These are phyloP conservation scores for Skeletonema grethae DNA, from an alignment of 108 stramenopile genomes.

Conservation along the genomic window DNA sequence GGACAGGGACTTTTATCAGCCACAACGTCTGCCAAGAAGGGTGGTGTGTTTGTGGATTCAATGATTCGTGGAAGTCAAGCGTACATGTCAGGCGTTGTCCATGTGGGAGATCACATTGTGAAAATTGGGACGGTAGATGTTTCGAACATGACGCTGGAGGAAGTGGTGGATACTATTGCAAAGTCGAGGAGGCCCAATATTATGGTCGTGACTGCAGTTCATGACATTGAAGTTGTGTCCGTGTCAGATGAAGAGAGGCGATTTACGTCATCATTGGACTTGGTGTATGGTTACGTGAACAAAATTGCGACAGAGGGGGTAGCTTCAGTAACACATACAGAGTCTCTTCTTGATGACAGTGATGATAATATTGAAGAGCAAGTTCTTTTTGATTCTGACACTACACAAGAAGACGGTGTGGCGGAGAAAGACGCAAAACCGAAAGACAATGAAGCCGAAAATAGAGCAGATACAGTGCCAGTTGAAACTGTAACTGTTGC, in stretches of 20 bases:
- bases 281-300: slow-evolving; percentile 40
- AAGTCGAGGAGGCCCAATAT: slow-evolving; percentile 67
- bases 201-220: slow-evolving; percentile 59
- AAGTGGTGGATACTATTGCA: slow-evolving; percentile 69
- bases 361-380: slow-evolving; percentile 32
- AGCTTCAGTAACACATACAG: not conserved
- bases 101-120: slow-evolving; percentile 67
- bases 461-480: slow-evolving; percentile 13
- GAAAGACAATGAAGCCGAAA: slow-evolving; percentile 7
- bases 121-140: slow-evolving; percentile 73
- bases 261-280: slow-evolving; percentile 43
- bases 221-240: slow-evolving; percentile 48
- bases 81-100: slow-evolving; percentile 63
- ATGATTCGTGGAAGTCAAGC: slow-evolving; percentile 77
- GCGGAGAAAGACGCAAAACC: slow-evolving; percentile 3
- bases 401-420: slow-evolving; percentile 8
- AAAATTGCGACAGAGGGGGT: slow-evolving; percentile 38
- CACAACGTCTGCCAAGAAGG: slow-evolving; percentile 40
- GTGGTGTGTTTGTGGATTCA: slow-evolving; percentile 83
- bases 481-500: slow-evolving; percentile 11
- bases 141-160: slow-evolving; percentile 66
- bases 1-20: slow-evolving; percentile 26
- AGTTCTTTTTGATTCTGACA: slow-evolving; percentile 26
- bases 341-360: slow-evolving; percentile 30
- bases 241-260: slow-evolving; percentile 50